Base-by-base conservation (phyloP, 2,329 filamentous ascomycete genomes). In the Colletotrichum scovillei region DNA sequence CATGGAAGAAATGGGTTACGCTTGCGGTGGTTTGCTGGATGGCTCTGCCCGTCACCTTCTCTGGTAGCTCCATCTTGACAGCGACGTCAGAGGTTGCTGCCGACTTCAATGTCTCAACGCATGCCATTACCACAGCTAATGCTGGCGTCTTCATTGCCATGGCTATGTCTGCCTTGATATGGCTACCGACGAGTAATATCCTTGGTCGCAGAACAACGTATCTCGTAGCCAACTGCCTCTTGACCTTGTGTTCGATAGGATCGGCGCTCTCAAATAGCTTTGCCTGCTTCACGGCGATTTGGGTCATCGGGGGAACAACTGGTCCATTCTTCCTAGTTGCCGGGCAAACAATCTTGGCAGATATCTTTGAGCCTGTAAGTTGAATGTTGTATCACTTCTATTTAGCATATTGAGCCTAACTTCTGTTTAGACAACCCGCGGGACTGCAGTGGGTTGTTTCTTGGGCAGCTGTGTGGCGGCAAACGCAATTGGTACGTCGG, bases 111-210 rank as follows among this genome's bases (percentile, higher is more conserved):
- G 94, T 92, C 0, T 92, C 89, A 0, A 92, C 91, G 4, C 89
- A 89, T 7, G 88, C 95, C 69, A 91, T 95, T 79, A 94, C 94
- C 78, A 82, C 93, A 57, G 92, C 89, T 78, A 96, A 95, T 82
- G 93, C 93, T 0, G 82, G 92, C n/a, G 94, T 94, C 76, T 88
- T 94, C 84, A 81, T 92, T 5, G 91, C 92, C 76, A 95, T 95
- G 93, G 93, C 92, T 0, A 69, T 94, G 5, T 89, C 88, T 16
- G 91, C 93, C 1, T 88, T 91, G 11, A 88, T 95, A 67, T 95
- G 92, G 88, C 92, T 93, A 0, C 93, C 93, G 0, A 83, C 94
- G 72, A 93, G 92, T 75, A 89, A 71, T 9, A 65, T 75, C 6
- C 32, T 75, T 4, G 74, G 74, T 16, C 67, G 74, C 1, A 55